These are phyloP conservation scores for Phytophthora boehmeriae DNA, from an alignment of 352 stramenopile genomes.

Conservation along the genomic window DNA sequence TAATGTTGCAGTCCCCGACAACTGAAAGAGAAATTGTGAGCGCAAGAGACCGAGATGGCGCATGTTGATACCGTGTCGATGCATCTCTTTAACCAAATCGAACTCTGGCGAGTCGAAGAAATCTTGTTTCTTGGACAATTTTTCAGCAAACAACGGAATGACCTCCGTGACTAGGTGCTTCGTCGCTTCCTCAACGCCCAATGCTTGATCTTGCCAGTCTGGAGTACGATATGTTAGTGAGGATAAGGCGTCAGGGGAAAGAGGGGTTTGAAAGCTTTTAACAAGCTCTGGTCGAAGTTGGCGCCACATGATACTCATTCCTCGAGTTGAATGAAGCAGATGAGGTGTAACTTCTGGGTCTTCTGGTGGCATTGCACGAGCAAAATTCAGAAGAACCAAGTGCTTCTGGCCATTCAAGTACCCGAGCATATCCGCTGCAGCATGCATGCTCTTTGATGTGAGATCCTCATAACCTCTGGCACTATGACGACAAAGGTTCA, in stretches of 20 bases:
- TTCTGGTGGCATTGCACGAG: conserved; percentile 87
- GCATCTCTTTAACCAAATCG: conserved; percentile 80
- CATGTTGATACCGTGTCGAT: conserved; percentile 90
- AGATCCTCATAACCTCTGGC: conserved; percentile 89
- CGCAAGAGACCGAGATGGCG: conserved; percentile 88
- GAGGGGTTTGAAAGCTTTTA: conserved; percentile 38
- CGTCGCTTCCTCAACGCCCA: conserved; percentile 76
- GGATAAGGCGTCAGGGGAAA: conserved; percentile 87
- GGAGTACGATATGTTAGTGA: conserved; percentile 86
- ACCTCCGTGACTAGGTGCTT: conserved; percentile 70
- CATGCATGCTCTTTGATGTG: conserved; percentile 80
- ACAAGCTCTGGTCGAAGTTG: conserved; percentile 91
- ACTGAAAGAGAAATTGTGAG: conserved; percentile 72
- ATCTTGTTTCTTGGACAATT: conserved; percentile 63
- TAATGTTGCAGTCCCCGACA: conserved; percentile 78
- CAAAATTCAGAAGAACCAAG: conserved; percentile 87
- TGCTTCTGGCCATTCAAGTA: conserved; percentile 65
- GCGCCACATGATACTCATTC: conserved; percentile 93
- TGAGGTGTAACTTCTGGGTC: conserved; percentile 82
- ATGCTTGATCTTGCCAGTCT: conserved; percentile 83
- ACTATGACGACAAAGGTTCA: conserved; percentile 88
- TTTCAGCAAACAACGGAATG: conserved; percentile 81
- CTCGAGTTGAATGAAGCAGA: conserved; percentile 72
- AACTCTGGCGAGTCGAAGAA: conserved; percentile 65
- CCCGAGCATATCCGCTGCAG: conserved; percentile 81